A percentile compares a stretch with the other conserved stretches of the same genome.
Evolutionary conservation across 805 yeast genomes (phyloP).

Genomic region (Cyberlindnera mycetangii): DNA sequence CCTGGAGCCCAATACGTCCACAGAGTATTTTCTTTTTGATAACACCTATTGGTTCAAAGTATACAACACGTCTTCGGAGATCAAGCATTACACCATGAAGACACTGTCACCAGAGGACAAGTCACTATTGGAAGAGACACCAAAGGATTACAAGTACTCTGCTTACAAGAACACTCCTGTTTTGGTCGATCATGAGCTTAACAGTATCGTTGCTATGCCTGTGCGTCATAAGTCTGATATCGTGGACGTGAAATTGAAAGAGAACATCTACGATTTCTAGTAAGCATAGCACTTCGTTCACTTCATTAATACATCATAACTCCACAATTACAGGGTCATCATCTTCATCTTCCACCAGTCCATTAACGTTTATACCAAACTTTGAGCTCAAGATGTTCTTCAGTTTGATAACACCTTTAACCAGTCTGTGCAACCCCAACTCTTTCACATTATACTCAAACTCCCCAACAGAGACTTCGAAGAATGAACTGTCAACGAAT

Average conservation of each 20-base stretch:
- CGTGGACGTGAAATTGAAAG: slow-evolving; percentile 19
- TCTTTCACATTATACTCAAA: slow-evolving; percentile 28
- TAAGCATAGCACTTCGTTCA: background rate
- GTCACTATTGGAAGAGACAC: slow-evolving; percentile 3
- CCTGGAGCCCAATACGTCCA: slow-evolving; percentile 21
- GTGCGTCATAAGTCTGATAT: slow-evolving; percentile 5
- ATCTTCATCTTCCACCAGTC: slow-evolving; percentile 24
- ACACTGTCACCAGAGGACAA: slow-evolving; percentile 16
- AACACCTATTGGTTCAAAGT: slow-evolving; percentile 37
- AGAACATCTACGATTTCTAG: slow-evolving; percentile 20
- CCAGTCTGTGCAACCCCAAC: slow-evolving; percentile 17
- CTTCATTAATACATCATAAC: background rate
- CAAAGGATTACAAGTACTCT: slow-evolving; percentile 18
- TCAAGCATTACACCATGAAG: slow-evolving; percentile 17
- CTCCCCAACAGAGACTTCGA: slow-evolving; percentile 19
- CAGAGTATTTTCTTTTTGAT: slow-evolving; percentile 39
- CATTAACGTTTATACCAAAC: slow-evolving; percentile 20
- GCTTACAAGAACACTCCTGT: slow-evolving; percentile 20
- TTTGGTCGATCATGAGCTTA: slow-evolving; percentile 12
- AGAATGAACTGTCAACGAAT: slow-evolving; percentile 26
- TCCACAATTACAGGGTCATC: slow-evolving; percentile 27
- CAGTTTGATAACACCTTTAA: slow-evolving; percentile 14
- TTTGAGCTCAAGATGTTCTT: slow-evolving; percentile 13
- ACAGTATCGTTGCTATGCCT: slow-evolving; percentile 18
- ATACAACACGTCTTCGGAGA: slow-evolving; percentile 7